Conservation (phyloP, 306 rosid genomes). For the Macrotyloma uniflorum region DNA sequence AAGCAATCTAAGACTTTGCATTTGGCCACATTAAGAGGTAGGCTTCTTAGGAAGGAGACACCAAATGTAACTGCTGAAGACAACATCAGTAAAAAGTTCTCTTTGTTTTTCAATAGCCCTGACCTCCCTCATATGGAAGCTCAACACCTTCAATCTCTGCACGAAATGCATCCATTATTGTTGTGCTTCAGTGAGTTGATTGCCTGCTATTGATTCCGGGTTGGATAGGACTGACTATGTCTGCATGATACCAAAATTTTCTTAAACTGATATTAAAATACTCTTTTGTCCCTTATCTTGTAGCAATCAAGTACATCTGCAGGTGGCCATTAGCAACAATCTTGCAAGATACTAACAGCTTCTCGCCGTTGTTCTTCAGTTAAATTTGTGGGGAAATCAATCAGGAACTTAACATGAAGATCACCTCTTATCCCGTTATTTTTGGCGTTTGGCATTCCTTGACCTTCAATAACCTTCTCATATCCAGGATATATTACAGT, state of each 20-base stretch:
- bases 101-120: constrained; percentile 53
- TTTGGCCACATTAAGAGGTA: constrained; percentile 64
- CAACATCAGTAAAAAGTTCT: constrained; percentile 57
- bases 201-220: not conserved
- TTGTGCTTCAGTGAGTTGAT: constrained; percentile 25
- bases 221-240: constrained; percentile 11
- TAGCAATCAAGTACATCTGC: constrained; percentile 22
- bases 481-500: constrained; percentile 69
- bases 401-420: constrained; percentile 66
- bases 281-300: not conserved
- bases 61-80: constrained; percentile 47
- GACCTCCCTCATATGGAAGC: constrained; percentile 36
- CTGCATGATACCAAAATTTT: constrained; percentile 13
- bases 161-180: not conserved
- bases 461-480: constrained; percentile 69
- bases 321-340: constrained; percentile 49
- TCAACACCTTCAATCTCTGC: constrained; percentile 40
- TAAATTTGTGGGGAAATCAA: constrained; percentile 64
- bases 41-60: constrained; percentile 56
- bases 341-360: constrained; percentile 62
- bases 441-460: constrained; percentile 78
- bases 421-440: constrained; percentile 65
- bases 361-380: constrained; percentile 61
- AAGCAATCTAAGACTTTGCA: constrained; percentile 49
- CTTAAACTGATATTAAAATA: not conserved